These are phyloP conservation scores for Metarhizium robertsii DNA, from an alignment of 2,329 filamentous ascomycete species.

Conservation along the genomic window DNA sequence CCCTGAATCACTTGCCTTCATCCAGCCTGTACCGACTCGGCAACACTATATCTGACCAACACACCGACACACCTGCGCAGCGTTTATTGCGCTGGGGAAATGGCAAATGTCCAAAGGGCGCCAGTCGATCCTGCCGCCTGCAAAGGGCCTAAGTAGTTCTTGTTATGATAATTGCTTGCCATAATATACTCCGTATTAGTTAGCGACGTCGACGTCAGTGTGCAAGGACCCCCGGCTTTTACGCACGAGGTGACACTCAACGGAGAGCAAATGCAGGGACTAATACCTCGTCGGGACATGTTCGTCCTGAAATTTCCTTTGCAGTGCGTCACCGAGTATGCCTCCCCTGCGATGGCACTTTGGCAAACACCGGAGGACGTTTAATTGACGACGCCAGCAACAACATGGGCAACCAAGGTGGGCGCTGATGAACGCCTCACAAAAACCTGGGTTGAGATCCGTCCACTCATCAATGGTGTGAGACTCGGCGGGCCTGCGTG, in stretches of 20 bases:
- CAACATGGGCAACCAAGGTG: constrained; percentile 3
- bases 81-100: neutral
- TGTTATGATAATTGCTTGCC: neutral
- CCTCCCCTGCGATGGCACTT: neutral
- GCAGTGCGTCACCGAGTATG: neutral
- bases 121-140: neutral
- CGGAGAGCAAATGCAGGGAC: neutral
- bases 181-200: neutral
- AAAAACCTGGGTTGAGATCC: constrained; percentile 28
- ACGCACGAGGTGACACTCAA: neutral
- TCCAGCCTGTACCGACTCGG: neutral
- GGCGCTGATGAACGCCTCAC: constrained; percentile 20
- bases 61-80: neutral
- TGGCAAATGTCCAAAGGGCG: neutral
- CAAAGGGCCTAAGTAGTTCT: neutral
- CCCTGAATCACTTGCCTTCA: no score
- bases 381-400: neutral
- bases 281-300: neutral
- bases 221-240: neutral
- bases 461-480: constrained; percentile 28
- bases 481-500: constrained; percentile 27
- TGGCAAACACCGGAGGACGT: neutral
- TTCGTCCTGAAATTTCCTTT: neutral
- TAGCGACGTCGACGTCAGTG: neutral
- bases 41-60: neutral